Evolutionary conservation across 495 filamentous ascomycete genomes (phyloP).

Genomic region (Neurospora tetrasperma): DNA sequence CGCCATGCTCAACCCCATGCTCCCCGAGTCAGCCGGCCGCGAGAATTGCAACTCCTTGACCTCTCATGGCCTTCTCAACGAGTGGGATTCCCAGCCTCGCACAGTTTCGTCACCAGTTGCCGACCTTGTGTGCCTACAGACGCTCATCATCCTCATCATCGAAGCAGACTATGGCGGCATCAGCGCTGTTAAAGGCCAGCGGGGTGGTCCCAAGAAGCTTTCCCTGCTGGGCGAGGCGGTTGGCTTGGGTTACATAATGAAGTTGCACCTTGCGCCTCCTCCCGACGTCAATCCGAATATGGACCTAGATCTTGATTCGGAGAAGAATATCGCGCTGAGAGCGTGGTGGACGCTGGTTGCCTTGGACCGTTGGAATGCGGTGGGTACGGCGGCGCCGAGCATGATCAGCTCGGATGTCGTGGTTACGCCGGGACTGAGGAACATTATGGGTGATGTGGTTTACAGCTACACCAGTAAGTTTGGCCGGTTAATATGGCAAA

Average conservation of each 20-base stretch:
- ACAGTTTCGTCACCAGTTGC: constrained; percentile 23
- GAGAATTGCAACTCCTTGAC: constrained; percentile 29
- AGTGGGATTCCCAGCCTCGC: constrained; percentile 41
- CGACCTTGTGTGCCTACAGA: constrained; percentile 54
- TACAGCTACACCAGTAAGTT: constrained; percentile 62
- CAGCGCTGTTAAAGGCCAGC: constrained; percentile 21
- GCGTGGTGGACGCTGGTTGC: constrained; percentile 67
- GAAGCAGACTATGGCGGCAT: constrained; percentile 42
- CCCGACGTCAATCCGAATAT: constrained; percentile 9
- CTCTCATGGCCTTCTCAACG: constrained; percentile 39
- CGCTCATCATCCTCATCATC: constrained; percentile 50
- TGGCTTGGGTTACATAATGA: constrained; percentile 47
- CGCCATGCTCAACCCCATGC: constrained; percentile 47
- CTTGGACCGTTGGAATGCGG: constrained; percentile 66
- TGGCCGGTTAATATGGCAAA: background rate
- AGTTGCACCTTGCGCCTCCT: constrained; percentile 36
- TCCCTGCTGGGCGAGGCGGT: constrained; percentile 47
- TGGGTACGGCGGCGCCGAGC: constrained; percentile 49
- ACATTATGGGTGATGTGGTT: constrained; percentile 52
- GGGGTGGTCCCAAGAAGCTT: constrained; percentile 23
- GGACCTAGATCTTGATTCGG: constrained; percentile 52
- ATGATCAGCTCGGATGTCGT: constrained; percentile 53
- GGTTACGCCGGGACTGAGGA: constrained; percentile 51
- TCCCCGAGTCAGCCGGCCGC: constrained; percentile 34
- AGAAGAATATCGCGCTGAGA: constrained; percentile 58